Conservation (phyloP, 345 rosid species). For the Firmiana major region DNA sequence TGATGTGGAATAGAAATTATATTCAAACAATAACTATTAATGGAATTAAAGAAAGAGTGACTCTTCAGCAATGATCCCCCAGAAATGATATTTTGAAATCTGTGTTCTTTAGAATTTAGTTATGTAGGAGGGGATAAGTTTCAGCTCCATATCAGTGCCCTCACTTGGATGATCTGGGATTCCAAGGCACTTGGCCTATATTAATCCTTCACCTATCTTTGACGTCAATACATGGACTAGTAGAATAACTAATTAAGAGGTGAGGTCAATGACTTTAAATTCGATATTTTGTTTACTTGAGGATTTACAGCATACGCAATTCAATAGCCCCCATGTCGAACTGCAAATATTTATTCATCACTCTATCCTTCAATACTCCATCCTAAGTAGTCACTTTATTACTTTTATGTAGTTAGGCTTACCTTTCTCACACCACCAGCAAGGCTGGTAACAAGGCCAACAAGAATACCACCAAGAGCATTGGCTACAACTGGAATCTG, state of each 20-base stretch:
- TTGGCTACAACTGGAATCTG: slow-evolving; percentile 82
- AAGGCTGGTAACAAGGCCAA: slow-evolving; percentile 86
- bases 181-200: background rate
- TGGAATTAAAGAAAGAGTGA: background rate
- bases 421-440: slow-evolving; percentile 99
- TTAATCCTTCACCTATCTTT: background rate
- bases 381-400: background rate
- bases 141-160: background rate
- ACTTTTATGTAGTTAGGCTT: slow-evolving; percentile 1
- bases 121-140: background rate
- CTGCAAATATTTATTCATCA: background rate
- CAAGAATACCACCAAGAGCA: slow-evolving; percentile 95
- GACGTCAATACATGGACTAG: background rate
- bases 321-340: background rate
- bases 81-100: background rate
- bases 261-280: background rate
- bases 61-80: background rate
- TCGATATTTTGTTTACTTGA: background rate
- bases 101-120: background rate
- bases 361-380: background rate
- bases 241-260: background rate
- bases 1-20: background rate
- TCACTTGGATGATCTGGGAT: background rate
- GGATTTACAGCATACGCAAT: background rate
- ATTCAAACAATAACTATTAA: background rate